Base-by-base conservation (phyloP, 192 early-diverging fungal genomes). In the Podila epicladia region DNA sequence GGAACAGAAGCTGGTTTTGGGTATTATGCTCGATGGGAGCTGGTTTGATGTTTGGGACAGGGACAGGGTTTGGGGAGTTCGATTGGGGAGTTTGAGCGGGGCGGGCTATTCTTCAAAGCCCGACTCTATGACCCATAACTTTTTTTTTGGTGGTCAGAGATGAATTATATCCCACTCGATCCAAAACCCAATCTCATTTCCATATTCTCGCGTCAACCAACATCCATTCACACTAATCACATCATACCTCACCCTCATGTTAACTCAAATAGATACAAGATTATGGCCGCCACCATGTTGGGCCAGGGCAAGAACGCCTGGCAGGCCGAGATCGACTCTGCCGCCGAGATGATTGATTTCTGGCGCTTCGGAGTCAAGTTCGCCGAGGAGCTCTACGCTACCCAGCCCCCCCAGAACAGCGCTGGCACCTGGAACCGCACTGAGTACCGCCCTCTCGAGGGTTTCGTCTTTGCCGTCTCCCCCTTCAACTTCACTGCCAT, bases 401-500 rank as follows among this genome's bases (percentile, higher is more conserved):
- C 95, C 74, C 98, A 99, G 89, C 97, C 98, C 37, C 89, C 94
- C 69, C 92, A 93, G 86, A 97, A 97, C 88, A 75, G 93, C 15
- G 69, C 89, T 29, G 88, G 90, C 41, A 89, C 87, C 55, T 99
- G 98, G 98, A 99, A 99, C 88, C 91, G 97, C 68, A 87, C 92
- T 72, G 98, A 99, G 88, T 97, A 97, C 88, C 93, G 98, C 49
- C 90, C 94, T 37, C 89, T 99, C 49, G 98, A 99, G 85, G 98
- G 98, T n/a, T 98, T 98, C 74, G 97, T 99, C 37, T 92, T 95
- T 63, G 98, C 97, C 38, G 95, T 97, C 73, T 96, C 97, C 32
- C 98, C 98, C 26, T 99, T 99, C 91, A 99, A 99, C 87, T 99
- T 99, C 83, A 99, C 98, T 48, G 98, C 98, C 66, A 99, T 99